phyloP scores from a whole-genome alignment of 2,329 filamentous ascomycete species.

The Sphaerulina vaccinii region DNA sequence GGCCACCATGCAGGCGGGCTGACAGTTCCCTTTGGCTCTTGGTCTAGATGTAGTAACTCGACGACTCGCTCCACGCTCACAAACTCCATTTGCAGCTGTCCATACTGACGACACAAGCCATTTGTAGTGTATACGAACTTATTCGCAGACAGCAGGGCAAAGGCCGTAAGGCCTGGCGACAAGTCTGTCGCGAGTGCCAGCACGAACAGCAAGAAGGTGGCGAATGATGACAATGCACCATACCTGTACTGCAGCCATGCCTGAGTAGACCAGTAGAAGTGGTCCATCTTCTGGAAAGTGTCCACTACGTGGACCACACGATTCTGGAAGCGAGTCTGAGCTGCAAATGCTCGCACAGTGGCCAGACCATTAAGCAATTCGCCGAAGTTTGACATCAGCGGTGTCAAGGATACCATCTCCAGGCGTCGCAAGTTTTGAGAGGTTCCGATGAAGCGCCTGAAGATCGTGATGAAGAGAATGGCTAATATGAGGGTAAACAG shows the following conservation, averaged over 20 bases:
- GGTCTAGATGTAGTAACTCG: constrained; percentile 74
- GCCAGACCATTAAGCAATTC: constrained; percentile 81
- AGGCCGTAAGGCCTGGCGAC: constrained; percentile 76
- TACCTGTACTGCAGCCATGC: constrained; percentile 83
- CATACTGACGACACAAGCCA: constrained; percentile 73
- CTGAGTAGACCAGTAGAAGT: constrained; percentile 89
- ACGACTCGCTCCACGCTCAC: constrained; percentile 85
- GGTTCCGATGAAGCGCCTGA: constrained; percentile 73
- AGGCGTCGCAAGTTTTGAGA: constrained; percentile 80
- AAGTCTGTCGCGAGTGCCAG: constrained; percentile 74
- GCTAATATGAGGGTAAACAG: constrained; percentile 69
- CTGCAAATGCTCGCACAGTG: constrained; percentile 80
- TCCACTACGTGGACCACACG: constrained; percentile 79
- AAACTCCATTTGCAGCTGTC: constrained; percentile 86
- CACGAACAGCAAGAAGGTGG: constrained; percentile 70
- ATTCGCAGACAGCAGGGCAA: constrained; percentile 72
- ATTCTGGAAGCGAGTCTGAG: constrained; percentile 75
- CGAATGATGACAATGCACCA: constrained; percentile 67
- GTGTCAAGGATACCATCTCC: constrained; percentile 86
- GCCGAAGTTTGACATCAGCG: constrained; percentile 89
- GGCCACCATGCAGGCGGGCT: constrained; percentile 77
- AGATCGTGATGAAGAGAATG: constrained; percentile 68
- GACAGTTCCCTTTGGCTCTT: constrained; percentile 67
- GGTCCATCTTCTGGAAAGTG: constrained; percentile 89
- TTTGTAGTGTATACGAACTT: constrained; percentile 71